phyloP scores from a whole-genome alignment of 306 rosid species.

The Pyrus betulifolia region DNA sequence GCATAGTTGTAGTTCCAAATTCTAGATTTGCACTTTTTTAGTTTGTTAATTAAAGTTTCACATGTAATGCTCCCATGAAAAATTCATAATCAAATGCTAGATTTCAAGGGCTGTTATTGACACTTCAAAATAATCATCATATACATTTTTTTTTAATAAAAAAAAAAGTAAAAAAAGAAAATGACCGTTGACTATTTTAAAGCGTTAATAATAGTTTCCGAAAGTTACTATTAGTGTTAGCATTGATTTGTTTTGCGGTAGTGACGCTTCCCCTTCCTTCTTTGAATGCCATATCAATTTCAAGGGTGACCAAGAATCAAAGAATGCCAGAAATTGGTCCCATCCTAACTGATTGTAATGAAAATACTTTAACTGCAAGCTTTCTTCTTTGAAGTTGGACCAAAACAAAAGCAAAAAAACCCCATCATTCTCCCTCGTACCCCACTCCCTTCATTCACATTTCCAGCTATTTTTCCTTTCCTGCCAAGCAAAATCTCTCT shows the following conservation, averaged over 20 bases:
- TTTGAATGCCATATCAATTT: not conserved
- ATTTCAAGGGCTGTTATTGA: no score
- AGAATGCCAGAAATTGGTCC: not conserved
- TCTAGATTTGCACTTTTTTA: not conserved
- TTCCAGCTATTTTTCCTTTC: conserved; percentile 20
- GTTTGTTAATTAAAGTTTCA: not conserved
- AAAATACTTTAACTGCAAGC: conserved; percentile 19
- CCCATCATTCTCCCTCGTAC: not conserved
- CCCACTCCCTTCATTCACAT: conserved; percentile 8
- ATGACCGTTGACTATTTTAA: no score
- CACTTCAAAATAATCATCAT: no score
- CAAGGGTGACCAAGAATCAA: not conserved
- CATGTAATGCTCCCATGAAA: not conserved
- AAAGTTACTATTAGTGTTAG: not conserved
- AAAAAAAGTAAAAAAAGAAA: no score
- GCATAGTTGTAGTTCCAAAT: not conserved
- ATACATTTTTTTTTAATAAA: no score
- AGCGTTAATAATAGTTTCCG: not conserved
- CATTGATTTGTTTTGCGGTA: not conserved
- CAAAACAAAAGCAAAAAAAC: conserved; percentile 5
- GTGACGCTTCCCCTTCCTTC: not conserved
- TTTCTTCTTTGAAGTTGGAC: not conserved
- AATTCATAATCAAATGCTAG: no score
- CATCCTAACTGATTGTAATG: not conserved
- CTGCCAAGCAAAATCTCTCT: conserved; percentile 27